A percentile compares a stretch with the other conserved stretches of the same genome.
phyloP scores from a whole-genome alignment of 352 stramenopile species.

The Phytophthora melonis region DNA sequence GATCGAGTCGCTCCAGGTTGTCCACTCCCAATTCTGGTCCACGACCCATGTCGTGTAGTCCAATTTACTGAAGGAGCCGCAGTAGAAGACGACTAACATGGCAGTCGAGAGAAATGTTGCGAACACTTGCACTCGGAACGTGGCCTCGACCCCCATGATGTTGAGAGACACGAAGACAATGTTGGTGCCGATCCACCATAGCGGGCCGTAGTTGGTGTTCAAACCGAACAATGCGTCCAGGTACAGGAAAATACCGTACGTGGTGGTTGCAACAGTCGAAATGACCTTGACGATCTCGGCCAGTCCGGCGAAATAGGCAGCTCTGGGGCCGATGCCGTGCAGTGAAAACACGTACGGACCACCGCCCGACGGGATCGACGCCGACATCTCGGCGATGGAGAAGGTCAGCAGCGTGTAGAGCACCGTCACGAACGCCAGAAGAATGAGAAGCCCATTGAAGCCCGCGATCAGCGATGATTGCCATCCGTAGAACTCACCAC shows the following conservation, averaged over 20 bases:
- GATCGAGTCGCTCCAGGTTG: conserved; percentile 51
- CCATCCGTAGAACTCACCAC: conserved; percentile 78
- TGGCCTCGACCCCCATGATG: conserved; percentile 63
- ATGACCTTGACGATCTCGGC: conserved; percentile 75
- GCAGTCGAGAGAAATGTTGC: conserved; percentile 57
- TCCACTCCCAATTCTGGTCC: conserved; percentile 61
- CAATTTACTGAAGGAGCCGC: conserved; percentile 55
- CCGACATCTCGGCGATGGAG: conserved; percentile 78
- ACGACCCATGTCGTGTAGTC: conserved; percentile 68
- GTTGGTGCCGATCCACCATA: conserved; percentile 71
- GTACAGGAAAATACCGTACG: conserved; percentile 68
- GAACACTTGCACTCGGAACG: conserved; percentile 69
- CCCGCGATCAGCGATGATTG: conserved; percentile 65
- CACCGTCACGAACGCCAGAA: conserved; percentile 66
- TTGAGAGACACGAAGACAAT: conserved; percentile 72
- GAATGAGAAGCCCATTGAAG: conserved; percentile 68
- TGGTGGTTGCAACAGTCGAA: conserved; percentile 52
- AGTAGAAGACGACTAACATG: conserved; percentile 70
- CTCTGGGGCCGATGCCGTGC: conserved; percentile 58
- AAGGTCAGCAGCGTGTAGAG: conserved; percentile 81
- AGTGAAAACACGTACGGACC: conserved; percentile 77
- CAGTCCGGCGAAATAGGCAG: conserved; percentile 71
- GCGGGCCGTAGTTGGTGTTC: conserved; percentile 42
- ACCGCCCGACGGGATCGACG: conserved; percentile 62
- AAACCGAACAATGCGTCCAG: conserved; percentile 63